Percentiles rank a stretch among this genome's conserved stretches.
Evolutionary conservation across 129 eudicot species (phyloP).

Genomic region (Tanacetum coccineum): DNA sequence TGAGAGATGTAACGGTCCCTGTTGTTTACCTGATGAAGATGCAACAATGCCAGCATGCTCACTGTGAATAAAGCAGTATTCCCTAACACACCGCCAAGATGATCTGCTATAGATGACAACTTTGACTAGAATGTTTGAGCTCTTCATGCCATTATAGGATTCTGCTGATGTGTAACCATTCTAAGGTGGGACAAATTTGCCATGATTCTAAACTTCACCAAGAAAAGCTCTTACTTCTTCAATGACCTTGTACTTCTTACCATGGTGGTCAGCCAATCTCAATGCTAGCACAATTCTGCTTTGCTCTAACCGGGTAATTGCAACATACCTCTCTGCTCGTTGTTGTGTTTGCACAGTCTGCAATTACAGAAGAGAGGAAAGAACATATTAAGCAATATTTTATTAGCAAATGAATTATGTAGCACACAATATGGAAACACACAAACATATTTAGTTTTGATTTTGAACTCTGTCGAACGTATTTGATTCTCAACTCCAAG

Average conservation of each 20-base stretch:
- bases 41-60: slow-evolving; percentile 79
- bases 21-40: slow-evolving; percentile 52
- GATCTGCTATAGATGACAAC: slow-evolving; percentile 51
- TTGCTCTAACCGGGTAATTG: slow-evolving; percentile 79
- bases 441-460: neutral
- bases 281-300: slow-evolving; percentile 84
- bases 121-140: slow-evolving; percentile 46
- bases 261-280: slow-evolving; percentile 85
- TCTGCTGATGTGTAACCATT: slow-evolving; percentile 31
- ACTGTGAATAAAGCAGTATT: slow-evolving; percentile 80
- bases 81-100: slow-evolving; percentile 56
- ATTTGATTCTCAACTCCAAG: neutral
- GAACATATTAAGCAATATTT: neutral
- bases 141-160: slow-evolving; percentile 28
- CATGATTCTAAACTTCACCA: slow-evolving; percentile 59
- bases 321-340: slow-evolving; percentile 78
- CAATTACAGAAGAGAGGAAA: neutral
- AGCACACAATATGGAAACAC: neutral
- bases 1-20: slow-evolving; percentile 39
- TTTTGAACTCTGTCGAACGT: neutral
- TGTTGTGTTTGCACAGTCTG: slow-evolving; percentile 82
- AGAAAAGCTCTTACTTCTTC: slow-evolving; percentile 84
- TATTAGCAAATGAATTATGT: neutral
- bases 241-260: slow-evolving; percentile 73
- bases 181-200: slow-evolving; percentile 46